These are phyloP conservation scores for Blastobotrys capitulatus DNA, from an alignment of 1,139 yeast species.

Conservation along the genomic window DNA sequence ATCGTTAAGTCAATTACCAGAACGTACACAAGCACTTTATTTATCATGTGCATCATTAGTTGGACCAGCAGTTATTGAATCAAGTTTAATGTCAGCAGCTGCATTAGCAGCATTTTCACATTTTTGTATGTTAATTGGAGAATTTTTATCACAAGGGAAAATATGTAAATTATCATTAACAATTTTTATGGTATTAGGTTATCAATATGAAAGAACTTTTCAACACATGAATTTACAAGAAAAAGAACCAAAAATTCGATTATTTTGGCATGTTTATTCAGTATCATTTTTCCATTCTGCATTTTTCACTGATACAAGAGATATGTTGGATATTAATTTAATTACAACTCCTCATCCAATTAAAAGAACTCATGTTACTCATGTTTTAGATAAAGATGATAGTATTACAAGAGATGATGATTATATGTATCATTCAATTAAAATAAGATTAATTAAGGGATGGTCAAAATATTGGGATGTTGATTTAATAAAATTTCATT, in stretches of 20 bases:
- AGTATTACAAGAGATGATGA: background rate
- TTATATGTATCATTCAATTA: background rate
- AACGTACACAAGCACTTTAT: slow-evolving; percentile 11
- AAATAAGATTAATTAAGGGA: background rate
- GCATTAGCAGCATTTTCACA: slow-evolving; percentile 15
- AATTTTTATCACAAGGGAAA: slow-evolving; percentile 14
- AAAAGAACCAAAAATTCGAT: slow-evolving; percentile 6
- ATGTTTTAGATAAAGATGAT: background rate
- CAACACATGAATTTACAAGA: background rate
- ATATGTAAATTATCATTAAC: slow-evolving; percentile 13
- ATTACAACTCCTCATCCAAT: slow-evolving; percentile 10
- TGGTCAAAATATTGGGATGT: background rate
- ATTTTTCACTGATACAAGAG: slow-evolving; percentile 7
- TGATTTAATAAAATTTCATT: background rate
- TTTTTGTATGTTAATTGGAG: slow-evolving; percentile 14
- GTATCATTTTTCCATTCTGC: slow-evolving; percentile 13
- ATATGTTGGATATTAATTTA: slow-evolving; percentile 4
- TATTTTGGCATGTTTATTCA: slow-evolving; percentile 16
- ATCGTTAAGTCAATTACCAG: slow-evolving; percentile 7
- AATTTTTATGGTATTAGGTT: slow-evolving; percentile 13
- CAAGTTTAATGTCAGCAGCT: slow-evolving; percentile 11
- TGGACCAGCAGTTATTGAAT: slow-evolving; percentile 15
- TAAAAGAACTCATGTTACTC: background rate
- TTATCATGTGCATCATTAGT: slow-evolving; percentile 15
- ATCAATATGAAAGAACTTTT: slow-evolving; percentile 5